Evolutionary conservation across 805 yeast species (phyloP).

Genomic region (Cyberlindnera xylosilytica): DNA sequence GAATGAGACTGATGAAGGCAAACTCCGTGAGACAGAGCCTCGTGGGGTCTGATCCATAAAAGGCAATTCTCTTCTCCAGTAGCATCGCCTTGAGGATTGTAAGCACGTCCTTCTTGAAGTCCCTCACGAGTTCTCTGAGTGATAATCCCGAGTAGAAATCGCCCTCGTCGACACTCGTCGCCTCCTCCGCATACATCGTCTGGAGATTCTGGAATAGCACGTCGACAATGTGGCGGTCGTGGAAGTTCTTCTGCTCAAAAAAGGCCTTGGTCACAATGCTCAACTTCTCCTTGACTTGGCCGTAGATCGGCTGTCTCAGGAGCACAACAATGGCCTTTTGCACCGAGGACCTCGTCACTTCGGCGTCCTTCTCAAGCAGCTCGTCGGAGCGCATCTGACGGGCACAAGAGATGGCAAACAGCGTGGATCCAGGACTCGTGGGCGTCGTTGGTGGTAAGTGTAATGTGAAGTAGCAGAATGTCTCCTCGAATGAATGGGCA

Average conservation of each 20-base stretch:
- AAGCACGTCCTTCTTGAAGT: slow-evolving; percentile 57
- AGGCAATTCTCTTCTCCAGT: slow-evolving; percentile 68
- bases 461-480: slow-evolving; percentile 85
- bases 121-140: slow-evolving; percentile 58
- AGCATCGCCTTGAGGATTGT: slow-evolving; percentile 73
- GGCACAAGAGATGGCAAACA: slow-evolving; percentile 95
- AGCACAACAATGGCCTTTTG: slow-evolving; percentile 90
- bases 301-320: slow-evolving; percentile 82
- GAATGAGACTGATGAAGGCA: slow-evolving; percentile 78
- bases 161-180: slow-evolving; percentile 39
- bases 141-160: slow-evolving; percentile 74
- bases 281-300: slow-evolving; percentile 84
- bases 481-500: slow-evolving; percentile 88
- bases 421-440: too few relatives aligned
- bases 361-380: slow-evolving; percentile 52
- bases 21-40: slow-evolving; percentile 78
- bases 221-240: slow-evolving; percentile 64
- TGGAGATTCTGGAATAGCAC: slow-evolving; percentile 67
- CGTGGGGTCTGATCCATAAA: slow-evolving; percentile 80
- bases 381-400: slow-evolving; percentile 71
- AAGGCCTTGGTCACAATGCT: slow-evolving; percentile 85
- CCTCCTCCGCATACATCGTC: slow-evolving; percentile 33
- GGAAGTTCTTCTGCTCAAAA: slow-evolving; percentile 76
- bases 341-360: slow-evolving; percentile 79
- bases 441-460: slow-evolving; percentile 46